Evolutionary conservation across 306 rosid genomes (phyloP).

Genomic region (Chamaecrista fasciculata): DNA sequence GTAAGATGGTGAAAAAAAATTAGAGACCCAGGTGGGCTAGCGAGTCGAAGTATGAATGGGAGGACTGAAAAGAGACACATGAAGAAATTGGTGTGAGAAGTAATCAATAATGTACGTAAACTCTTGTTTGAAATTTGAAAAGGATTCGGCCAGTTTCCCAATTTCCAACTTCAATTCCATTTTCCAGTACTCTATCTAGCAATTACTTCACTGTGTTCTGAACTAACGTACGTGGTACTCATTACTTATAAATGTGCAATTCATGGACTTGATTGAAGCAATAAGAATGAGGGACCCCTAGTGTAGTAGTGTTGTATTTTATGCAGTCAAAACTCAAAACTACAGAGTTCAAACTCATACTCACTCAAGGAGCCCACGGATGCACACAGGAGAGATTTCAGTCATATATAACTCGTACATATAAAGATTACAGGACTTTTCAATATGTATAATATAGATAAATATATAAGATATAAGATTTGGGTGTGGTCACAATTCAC

Average conservation of each 20-base stretch:
- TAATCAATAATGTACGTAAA: constrained; percentile 2
- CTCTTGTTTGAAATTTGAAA: background rate
- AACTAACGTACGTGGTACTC: background rate
- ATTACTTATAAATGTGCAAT: background rate
- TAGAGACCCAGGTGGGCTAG: too few relatives aligned
- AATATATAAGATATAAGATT: too few relatives aligned
- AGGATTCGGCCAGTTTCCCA: background rate
- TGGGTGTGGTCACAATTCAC: too few relatives aligned
- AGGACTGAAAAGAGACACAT: background rate
- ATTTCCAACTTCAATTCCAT: background rate
- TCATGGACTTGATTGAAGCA: background rate
- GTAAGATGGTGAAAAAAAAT: too few relatives aligned
- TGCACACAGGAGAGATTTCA: background rate
- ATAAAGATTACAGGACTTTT: background rate
- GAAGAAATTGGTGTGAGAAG: constrained; percentile 21
- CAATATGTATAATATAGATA: too few relatives aligned
- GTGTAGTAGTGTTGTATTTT: background rate
- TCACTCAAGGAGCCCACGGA: background rate
- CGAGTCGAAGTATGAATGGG: background rate
- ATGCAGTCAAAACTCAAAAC: constrained; percentile 3
- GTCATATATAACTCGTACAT: background rate
- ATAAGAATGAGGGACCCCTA: background rate
- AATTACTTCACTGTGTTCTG: background rate
- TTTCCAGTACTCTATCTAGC: background rate
- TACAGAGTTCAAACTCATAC: background rate